These are phyloP conservation scores for Pichia thaimueangensis DNA, from an alignment of 805 yeast genomes.

Conservation along the genomic window DNA sequence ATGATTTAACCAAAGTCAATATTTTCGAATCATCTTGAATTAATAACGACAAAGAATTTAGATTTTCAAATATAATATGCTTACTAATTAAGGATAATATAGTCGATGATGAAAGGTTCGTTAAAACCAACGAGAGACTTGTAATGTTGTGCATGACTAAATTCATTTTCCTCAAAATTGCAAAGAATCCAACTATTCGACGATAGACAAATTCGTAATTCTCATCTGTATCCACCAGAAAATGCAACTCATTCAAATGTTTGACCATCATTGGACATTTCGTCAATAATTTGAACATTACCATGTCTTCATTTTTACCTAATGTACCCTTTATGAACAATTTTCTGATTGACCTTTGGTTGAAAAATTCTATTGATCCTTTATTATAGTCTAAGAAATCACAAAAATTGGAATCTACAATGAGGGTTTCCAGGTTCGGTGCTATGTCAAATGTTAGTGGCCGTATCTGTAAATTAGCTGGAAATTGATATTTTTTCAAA, in stretches of 20 bases:
- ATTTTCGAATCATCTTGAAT: slow-evolving; percentile 29
- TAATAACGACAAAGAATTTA: slow-evolving; percentile 21
- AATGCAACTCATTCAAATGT: slow-evolving; percentile 22
- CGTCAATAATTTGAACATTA: slow-evolving; percentile 26
- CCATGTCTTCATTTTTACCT: slow-evolving; percentile 31
- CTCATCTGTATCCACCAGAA: slow-evolving; percentile 19
- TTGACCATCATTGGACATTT: slow-evolving; percentile 23
- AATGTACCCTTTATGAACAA: slow-evolving; percentile 24
- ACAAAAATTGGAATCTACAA: slow-evolving; percentile 27
- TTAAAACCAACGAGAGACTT: slow-evolving; percentile 24
- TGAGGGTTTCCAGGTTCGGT: slow-evolving; percentile 22
- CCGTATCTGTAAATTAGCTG: slow-evolving; percentile 15
- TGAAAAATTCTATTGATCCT: slow-evolving; percentile 24
- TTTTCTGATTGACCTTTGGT: slow-evolving; percentile 15
- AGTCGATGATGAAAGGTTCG: slow-evolving; percentile 29
- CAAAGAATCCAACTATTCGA: slow-evolving; percentile 30
- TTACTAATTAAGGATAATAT: slow-evolving; percentile 24
- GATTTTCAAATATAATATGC: slow-evolving; percentile 28
- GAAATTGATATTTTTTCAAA: slow-evolving; percentile 21
- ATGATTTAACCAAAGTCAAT: slow-evolving; percentile 24
- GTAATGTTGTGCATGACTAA: slow-evolving; percentile 22
- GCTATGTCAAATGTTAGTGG: slow-evolving; percentile 23
- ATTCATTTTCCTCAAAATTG: slow-evolving; percentile 28
- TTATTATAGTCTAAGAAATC: slow-evolving; percentile 18
- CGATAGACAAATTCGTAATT: slow-evolving; percentile 26